These are phyloP conservation scores for Misopates orontium DNA, from an alignment of 257 asterid species.

Conservation along the genomic window DNA sequence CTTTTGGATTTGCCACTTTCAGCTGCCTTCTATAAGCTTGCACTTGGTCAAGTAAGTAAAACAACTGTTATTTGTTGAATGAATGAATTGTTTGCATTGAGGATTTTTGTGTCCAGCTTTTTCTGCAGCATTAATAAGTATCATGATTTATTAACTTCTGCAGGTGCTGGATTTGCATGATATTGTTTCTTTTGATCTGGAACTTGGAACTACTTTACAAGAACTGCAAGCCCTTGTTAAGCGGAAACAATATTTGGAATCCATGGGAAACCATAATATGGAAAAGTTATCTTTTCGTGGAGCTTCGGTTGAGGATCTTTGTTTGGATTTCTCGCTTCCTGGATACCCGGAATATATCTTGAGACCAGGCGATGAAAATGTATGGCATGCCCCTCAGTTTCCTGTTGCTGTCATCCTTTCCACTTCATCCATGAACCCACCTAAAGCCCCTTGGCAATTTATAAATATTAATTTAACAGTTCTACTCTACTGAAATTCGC, in stretches of 20 bases:
- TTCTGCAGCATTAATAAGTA: not conserved
- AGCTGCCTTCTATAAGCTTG: slow-evolving; percentile 77
- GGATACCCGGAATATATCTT: slow-evolving; percentile 86
- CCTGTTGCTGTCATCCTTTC: slow-evolving; percentile 18
- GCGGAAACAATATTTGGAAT: slow-evolving; percentile 67
- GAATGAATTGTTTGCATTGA: not conserved
- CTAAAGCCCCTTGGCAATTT: not conserved
- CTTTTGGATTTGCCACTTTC: slow-evolving; percentile 93
- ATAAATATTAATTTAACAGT: not conserved
- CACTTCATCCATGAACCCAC: not conserved
- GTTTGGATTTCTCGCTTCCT: slow-evolving; percentile 91
- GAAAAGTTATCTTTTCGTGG: slow-evolving; percentile 71
- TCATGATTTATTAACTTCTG: slow-evolving; percentile 25
- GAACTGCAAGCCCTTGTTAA: slow-evolving; percentile 88
- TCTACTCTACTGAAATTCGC: slow-evolving; percentile 24
- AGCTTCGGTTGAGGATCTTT: slow-evolving; percentile 81
- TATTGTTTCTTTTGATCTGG: slow-evolving; percentile 71
- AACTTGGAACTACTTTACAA: slow-evolving; percentile 82
- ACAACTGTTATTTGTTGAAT: not conserved
- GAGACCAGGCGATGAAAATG: slow-evolving; percentile 69
- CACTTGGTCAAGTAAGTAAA: slow-evolving; percentile 76
- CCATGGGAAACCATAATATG: slow-evolving; percentile 47
- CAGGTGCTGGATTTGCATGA: slow-evolving; percentile 97
- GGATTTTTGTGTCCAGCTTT: not conserved
- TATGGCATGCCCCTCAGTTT: slow-evolving; percentile 33